phyloP scores from a whole-genome alignment of 306 rosid genomes.

The Canavalia gladiata region DNA sequence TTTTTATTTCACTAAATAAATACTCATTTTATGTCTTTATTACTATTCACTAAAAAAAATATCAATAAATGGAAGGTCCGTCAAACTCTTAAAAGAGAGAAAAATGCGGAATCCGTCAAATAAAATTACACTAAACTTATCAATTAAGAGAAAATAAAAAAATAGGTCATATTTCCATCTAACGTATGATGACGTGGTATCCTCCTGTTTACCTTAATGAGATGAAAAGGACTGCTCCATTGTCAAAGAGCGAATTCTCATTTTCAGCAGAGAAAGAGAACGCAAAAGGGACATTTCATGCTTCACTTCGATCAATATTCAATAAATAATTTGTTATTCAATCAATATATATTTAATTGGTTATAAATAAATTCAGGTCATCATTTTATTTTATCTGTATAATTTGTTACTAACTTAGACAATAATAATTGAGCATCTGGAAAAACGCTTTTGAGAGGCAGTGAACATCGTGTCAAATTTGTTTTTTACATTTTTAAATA shows the following conservation, averaged over 20 bases:
- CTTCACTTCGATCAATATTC: not conserved
- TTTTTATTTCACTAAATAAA: not conserved
- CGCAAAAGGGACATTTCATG: not conserved
- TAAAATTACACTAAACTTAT: not conserved
- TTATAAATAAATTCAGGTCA: not conserved
- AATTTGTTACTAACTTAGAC: too few relatives aligned
- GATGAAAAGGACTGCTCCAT: constrained; percentile 19
- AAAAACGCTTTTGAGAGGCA: not conserved
- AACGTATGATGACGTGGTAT: not conserved
- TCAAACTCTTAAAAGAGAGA: not conserved
- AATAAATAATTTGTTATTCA: too few relatives aligned
- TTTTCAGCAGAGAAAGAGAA: constrained; percentile 11
- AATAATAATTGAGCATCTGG: too few relatives aligned
- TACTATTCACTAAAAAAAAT: too few relatives aligned
- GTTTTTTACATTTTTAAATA: too few relatives aligned
- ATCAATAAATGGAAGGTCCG: not conserved
- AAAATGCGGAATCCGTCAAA: not conserved
- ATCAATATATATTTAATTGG: not conserved
- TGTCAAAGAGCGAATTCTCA: constrained; percentile 12
- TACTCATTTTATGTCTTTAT: not conserved
- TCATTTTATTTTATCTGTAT: not conserved
- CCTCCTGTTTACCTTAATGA: constrained; percentile 9
- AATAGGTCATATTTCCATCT: not conserved
- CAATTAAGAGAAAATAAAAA: not conserved
- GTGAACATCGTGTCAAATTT: not conserved